phyloP scores from a whole-genome alignment of 2,329 filamentous ascomycete species.

The Talaromyces amestolkiae region DNA sequence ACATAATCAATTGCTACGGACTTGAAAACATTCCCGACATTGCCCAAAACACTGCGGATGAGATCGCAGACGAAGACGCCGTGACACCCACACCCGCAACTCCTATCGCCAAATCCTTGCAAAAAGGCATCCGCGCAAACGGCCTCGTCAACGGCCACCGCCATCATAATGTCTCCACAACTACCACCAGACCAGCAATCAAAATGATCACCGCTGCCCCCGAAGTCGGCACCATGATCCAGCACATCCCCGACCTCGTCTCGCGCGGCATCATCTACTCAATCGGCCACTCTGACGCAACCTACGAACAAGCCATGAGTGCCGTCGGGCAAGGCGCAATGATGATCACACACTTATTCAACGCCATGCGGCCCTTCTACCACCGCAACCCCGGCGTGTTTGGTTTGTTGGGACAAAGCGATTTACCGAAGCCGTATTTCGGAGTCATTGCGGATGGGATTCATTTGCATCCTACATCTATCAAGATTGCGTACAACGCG shows the following conservation, averaged over 20 bases:
- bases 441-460: constrained; percentile 89
- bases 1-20: constrained; percentile 60
- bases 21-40: constrained; percentile 57
- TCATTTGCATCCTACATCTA: constrained; percentile 80
- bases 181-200: constrained; percentile 44
- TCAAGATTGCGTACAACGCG: constrained; percentile 85
- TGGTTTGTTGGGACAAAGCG: constrained; percentile 71
- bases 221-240: constrained; percentile 69
- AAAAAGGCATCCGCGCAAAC: constrained; percentile 8
- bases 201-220: constrained; percentile 85
- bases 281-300: constrained; percentile 83
- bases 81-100: constrained; percentile 16
- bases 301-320: constrained; percentile 73
- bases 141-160: constrained; percentile 1
- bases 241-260: constrained; percentile 65
- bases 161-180: not conserved
- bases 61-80: constrained; percentile 33
- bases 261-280: constrained; percentile 69
- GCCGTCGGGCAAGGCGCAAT: constrained; percentile 73
- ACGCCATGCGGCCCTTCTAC: constrained; percentile 86
- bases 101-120: constrained; percentile 13
- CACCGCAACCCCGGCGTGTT: constrained; percentile 91
- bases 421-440: constrained; percentile 65
- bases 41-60: not conserved
- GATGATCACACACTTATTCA: constrained; percentile 93